These are phyloP conservation scores for Rhodomyrtus psidioides DNA, from an alignment of 441 rosid genomes.

Conservation along the genomic window DNA sequence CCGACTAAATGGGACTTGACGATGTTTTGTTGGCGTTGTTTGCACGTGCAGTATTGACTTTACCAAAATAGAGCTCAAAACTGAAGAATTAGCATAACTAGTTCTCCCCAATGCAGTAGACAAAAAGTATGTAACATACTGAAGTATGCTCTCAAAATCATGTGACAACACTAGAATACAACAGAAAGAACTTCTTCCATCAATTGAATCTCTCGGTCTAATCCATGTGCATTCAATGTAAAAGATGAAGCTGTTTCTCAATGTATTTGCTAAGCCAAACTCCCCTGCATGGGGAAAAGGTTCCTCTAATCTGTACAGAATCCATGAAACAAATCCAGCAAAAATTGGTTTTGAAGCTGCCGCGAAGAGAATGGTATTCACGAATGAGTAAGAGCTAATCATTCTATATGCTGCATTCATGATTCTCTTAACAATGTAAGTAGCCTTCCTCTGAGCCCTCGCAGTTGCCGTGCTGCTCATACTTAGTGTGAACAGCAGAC, in stretches of 20 bases:
- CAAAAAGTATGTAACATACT: no score
- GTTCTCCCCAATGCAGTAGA: background rate
- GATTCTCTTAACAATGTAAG: background rate
- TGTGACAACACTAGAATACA: background rate
- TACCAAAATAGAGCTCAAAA: background rate
- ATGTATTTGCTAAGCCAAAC: background rate
- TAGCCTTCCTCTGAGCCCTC: background rate
- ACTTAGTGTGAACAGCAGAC: background rate
- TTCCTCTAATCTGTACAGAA: background rate
- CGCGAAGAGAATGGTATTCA: background rate
- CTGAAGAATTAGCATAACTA: background rate
- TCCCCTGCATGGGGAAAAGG: background rate
- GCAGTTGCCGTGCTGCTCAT: background rate
- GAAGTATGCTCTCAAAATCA: no score
- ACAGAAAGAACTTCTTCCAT: background rate
- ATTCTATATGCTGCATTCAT: background rate
- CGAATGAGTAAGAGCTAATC: background rate
- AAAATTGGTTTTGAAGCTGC: background rate
- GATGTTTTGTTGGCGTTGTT: background rate
- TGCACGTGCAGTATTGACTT: background rate
- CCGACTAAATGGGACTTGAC: background rate
- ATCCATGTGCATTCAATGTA: background rate
- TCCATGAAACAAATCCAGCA: background rate
- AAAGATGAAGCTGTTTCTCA: background rate
- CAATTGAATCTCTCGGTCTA: background rate